These are phyloP conservation scores for Heterobasidion occidentale DNA, from an alignment of 1,284 basidiomycete species.

Conservation along the genomic window DNA sequence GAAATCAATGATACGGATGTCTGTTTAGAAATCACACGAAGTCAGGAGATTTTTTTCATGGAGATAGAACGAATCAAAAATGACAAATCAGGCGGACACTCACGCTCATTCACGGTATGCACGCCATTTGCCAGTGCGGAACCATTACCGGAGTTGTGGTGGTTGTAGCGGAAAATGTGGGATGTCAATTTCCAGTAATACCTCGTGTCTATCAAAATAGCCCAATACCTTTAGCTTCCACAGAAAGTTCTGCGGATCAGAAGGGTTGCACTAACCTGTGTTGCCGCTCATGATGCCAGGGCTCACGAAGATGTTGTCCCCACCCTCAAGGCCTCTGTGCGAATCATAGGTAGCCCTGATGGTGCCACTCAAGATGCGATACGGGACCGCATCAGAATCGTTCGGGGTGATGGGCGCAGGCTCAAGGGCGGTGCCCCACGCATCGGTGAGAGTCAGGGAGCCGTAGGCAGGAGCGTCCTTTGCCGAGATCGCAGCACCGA, in stretches of 20 bases:
- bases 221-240: too few species aligned
- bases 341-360: slow-evolving; percentile 38
- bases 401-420: slow-evolving; percentile 50
- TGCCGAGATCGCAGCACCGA: slow-evolving; percentile 26
- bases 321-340: slow-evolving; percentile 21
- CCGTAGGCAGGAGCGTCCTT: slow-evolving; percentile 21
- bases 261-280: slow-evolving; percentile 21
- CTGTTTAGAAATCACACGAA: slow-evolving; percentile 15
- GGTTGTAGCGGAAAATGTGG: slow-evolving; percentile 44
- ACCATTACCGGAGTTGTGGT: slow-evolving; percentile 25
- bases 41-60: background rate
- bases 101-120: slow-evolving; percentile 50
- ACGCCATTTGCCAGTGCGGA: slow-evolving; percentile 33
- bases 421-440: slow-evolving; percentile 37
- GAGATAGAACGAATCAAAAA: background rate
- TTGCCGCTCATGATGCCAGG: slow-evolving; percentile 47
- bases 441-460: slow-evolving; percentile 31
- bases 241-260: too few species aligned
- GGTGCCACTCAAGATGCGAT: slow-evolving; percentile 38
- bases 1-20: slow-evolving; percentile 25
- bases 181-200: slow-evolving; percentile 39
- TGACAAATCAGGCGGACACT: slow-evolving; percentile 2
- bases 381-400: slow-evolving; percentile 34
- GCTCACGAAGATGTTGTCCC: slow-evolving; percentile 29
- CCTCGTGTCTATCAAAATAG: slow-evolving; percentile 27